These are phyloP conservation scores for Claviceps africana DNA, from an alignment of 2,329 filamentous ascomycete species.

Conservation along the genomic window DNA sequence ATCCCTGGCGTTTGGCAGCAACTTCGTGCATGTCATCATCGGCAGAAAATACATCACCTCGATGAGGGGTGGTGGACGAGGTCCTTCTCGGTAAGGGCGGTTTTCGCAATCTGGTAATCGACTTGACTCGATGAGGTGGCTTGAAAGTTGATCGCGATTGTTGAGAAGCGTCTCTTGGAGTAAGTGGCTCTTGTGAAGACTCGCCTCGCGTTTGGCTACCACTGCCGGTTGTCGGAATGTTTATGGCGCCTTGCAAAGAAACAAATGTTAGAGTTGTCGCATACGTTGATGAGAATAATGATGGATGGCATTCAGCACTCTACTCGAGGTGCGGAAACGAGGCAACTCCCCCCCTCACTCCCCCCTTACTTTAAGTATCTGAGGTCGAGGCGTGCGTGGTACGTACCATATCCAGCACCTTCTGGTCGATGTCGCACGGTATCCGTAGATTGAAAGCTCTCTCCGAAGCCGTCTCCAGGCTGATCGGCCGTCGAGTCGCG, in stretches of 20 bases:
- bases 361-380: background rate
- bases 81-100: conserved; percentile 58
- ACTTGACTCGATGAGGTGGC: conserved; percentile 33
- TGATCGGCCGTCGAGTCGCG: conserved; percentile 21
- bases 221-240: conserved; percentile 10
- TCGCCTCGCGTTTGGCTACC: conserved; percentile 22
- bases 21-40: conserved; percentile 79
- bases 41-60: conserved; percentile 77
- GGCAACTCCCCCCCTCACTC: background rate
- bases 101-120: conserved; percentile 46
- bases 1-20: conserved; percentile 41
- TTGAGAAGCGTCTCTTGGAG: conserved; percentile 17
- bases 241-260: conserved; percentile 8
- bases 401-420: conserved; percentile 36
- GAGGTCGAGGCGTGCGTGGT: background rate
- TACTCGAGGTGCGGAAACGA: background rate
- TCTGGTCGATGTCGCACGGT: conserved; percentile 46
- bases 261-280: background rate
- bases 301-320: background rate
- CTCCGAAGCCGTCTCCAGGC: conserved; percentile 31
- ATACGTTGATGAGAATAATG: background rate
- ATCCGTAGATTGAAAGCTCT: conserved; percentile 45
- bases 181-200: conserved; percentile 22
- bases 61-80: conserved; percentile 65
- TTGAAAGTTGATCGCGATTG: conserved; percentile 25